Conservation (phyloP, 2,329 filamentous ascomycete species). For the Sporothrix schenckii region DNA sequence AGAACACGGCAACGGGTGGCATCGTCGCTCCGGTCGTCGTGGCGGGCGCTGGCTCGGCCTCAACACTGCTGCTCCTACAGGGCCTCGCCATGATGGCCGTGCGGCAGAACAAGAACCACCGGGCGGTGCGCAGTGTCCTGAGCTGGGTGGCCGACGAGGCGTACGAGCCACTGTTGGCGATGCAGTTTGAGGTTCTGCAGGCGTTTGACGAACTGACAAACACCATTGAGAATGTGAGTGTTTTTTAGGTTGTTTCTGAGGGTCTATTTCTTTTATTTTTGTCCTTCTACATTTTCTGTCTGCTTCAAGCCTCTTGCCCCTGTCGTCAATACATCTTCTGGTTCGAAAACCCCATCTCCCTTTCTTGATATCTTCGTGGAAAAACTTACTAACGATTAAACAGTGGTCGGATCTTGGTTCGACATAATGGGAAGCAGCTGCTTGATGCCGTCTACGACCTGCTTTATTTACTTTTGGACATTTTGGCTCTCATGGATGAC, state of each 20-base stretch:
- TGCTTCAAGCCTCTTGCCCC: neutral
- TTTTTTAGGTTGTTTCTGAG: neutral
- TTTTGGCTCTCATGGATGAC: neutral
- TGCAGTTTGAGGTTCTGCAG: slow-evolving; percentile 80
- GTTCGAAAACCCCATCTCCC: neutral
- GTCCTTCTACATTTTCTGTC: neutral
- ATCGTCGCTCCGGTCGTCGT: slow-evolving; percentile 82
- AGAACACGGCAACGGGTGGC: slow-evolving; percentile 64
- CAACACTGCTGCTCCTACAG: slow-evolving; percentile 61
- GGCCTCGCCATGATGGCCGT: slow-evolving; percentile 79
- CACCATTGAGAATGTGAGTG: slow-evolving; percentile 58
- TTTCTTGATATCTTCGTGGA: neutral
- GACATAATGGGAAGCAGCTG: neutral
- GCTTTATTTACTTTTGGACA: slow-evolving; percentile 20
- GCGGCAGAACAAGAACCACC: slow-evolving; percentile 78
- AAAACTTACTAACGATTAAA: neutral
- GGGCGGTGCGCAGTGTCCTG: slow-evolving; percentile 70
- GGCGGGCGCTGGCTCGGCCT: slow-evolving; percentile 62
- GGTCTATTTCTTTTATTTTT: neutral
- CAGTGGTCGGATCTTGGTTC: slow-evolving; percentile 31
- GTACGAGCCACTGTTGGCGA: slow-evolving; percentile 71
- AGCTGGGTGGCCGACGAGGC: slow-evolving; percentile 79
- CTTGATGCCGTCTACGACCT: neutral
- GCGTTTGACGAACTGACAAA: slow-evolving; percentile 79
- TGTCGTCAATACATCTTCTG: neutral